Conservation (phyloP, 1,284 basidiomycete species). For the Mycosarcoma mackinlayi region DNA sequence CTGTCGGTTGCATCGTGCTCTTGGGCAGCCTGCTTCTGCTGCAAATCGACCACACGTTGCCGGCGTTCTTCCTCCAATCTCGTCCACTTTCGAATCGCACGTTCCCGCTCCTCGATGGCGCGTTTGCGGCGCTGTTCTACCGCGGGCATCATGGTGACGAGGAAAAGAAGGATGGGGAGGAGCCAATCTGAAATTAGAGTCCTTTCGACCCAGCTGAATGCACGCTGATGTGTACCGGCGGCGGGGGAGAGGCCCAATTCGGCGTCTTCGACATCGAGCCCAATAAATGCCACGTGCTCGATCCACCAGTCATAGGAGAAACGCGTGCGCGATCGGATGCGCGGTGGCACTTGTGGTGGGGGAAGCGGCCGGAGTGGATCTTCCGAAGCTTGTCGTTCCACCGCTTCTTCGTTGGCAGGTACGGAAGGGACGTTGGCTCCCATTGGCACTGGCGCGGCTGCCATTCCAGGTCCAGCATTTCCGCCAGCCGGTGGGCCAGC, state of each 20-base stretch:
- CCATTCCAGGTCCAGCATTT: neutral
- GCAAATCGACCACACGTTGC: slow-evolving; percentile 4
- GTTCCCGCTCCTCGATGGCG: slow-evolving; percentile 51
- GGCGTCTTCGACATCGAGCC: slow-evolving; percentile 45
- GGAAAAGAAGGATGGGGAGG: slow-evolving; percentile 41
- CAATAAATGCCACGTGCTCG: slow-evolving; percentile 46
- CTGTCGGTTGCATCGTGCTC: neutral
- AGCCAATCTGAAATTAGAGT: slow-evolving; percentile 14
- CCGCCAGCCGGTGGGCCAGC: neutral
- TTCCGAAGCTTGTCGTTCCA: slow-evolving; percentile 16
- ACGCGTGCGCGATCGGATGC: slow-evolving; percentile 12
- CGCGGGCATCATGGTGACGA: slow-evolving; percentile 50
- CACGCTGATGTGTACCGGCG: neutral
- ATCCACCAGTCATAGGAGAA: slow-evolving; percentile 42
- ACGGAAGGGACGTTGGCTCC: slow-evolving; percentile 30
- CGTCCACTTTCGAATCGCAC: slow-evolving; percentile 36
- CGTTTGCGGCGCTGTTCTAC: slow-evolving; percentile 48
- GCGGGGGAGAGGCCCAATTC: slow-evolving; percentile 42
- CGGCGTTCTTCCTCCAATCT: slow-evolving; percentile 29
- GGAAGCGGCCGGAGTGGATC: slow-evolving; percentile 27
- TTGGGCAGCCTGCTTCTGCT: neutral
- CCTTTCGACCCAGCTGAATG: neutral
- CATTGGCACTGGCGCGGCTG: neutral
- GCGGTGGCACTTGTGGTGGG: slow-evolving; percentile 30
- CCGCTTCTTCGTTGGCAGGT: slow-evolving; percentile 19